phyloP scores from a whole-genome alignment of 805 yeast genomes.

The Ogataea allantospora region DNA sequence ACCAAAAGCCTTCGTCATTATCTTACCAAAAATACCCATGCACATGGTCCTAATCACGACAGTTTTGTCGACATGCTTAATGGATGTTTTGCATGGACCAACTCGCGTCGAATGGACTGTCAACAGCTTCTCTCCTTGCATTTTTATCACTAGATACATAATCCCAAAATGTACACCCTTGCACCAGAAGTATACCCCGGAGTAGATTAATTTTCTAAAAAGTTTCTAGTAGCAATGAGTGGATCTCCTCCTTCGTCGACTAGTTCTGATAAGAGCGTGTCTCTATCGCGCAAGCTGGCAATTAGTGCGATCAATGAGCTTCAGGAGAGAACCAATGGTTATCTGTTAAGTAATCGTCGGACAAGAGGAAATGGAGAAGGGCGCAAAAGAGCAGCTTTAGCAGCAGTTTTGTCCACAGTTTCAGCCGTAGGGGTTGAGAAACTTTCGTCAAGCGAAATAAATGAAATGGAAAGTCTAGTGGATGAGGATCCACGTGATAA shows the following conservation, averaged over 20 bases:
- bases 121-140: slow-evolving; percentile 27
- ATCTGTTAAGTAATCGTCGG: slow-evolving; percentile 12
- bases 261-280: slow-evolving; percentile 11
- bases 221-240: background rate
- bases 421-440: slow-evolving; percentile 45
- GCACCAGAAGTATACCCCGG: slow-evolving; percentile 12
- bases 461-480: slow-evolving; percentile 11
- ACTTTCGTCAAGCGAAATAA: slow-evolving; percentile 18
- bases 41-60: slow-evolving; percentile 8
- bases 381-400: slow-evolving; percentile 33
- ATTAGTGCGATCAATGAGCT: slow-evolving; percentile 23
- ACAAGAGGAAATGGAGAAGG: slow-evolving; percentile 17
- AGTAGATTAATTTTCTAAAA: slow-evolving; percentile 4
- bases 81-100: slow-evolving; percentile 36
- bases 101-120: slow-evolving; percentile 32
- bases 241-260: slow-evolving; percentile 14
- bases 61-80: slow-evolving; percentile 30
- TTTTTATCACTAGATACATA: slow-evolving; percentile 24
- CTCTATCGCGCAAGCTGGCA: slow-evolving; percentile 21
- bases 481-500: slow-evolving; percentile 27
- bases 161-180: slow-evolving; percentile 3
- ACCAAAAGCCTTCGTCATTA: slow-evolving; percentile 18
- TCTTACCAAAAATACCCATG: slow-evolving; percentile 7
- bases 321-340: slow-evolving; percentile 25
- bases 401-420: slow-evolving; percentile 45